phyloP scores from a whole-genome alignment of 345 rosid genomes.

The Trapa incisa region DNA sequence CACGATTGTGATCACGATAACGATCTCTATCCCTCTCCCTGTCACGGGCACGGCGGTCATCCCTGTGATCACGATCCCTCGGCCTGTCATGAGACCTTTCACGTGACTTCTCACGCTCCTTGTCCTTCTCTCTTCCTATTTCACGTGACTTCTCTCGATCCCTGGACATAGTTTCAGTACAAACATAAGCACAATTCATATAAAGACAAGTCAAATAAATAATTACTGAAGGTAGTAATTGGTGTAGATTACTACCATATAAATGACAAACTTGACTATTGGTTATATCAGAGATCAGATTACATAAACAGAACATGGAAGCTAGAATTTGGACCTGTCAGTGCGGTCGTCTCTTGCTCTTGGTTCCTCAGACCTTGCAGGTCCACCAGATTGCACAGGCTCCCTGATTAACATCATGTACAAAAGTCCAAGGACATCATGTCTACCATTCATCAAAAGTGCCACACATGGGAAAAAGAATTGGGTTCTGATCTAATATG shows the following conservation, averaged over 20 bases:
- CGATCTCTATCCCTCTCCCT: conserved; percentile 32
- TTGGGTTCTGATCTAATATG: too few species aligned
- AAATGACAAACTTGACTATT: too few species aligned
- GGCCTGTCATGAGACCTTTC: conserved; percentile 70
- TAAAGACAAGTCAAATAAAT: neutral
- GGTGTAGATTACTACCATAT: neutral
- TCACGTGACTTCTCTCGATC: conserved; percentile 67
- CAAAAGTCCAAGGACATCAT: neutral
- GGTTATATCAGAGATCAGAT: neutral
- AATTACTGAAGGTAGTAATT: neutral
- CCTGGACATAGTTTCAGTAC: conserved; percentile 14
- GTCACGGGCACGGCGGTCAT: conserved; percentile 42
- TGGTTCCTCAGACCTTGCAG: conserved; percentile 74
- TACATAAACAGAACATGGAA: neutral
- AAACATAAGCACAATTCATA: neutral
- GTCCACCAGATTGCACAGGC: conserved; percentile 42
- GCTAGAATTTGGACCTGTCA: conserved; percentile 35
- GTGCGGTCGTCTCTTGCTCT: conserved; percentile 57
- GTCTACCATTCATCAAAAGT: neutral
- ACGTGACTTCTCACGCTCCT: conserved; percentile 62
- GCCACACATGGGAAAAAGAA: neutral
- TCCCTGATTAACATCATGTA: conserved; percentile 32
- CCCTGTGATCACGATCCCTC: conserved; percentile 69
- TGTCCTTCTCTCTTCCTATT: conserved; percentile 61
- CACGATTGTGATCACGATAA: conserved; percentile 45